Evolutionary conservation across 1,284 basidiomycete genomes (phyloP).

Genomic region (Cryptococcus sp.): DNA sequence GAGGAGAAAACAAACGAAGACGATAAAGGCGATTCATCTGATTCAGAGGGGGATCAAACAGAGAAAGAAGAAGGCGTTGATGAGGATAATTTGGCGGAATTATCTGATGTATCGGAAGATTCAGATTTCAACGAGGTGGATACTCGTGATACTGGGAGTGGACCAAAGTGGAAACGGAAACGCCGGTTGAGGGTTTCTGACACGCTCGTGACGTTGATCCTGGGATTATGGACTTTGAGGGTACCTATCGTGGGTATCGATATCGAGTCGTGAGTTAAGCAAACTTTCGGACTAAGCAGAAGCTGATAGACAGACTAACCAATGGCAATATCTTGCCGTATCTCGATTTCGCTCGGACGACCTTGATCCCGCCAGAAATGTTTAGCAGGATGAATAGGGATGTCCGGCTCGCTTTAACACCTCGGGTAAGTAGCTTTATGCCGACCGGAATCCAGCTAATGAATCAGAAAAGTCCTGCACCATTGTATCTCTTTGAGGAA

Average conservation of each 20-base stretch:
- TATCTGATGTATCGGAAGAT: constrained; percentile 9
- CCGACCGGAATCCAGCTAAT: neutral
- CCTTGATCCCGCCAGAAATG: constrained; percentile 61
- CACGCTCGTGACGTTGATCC: constrained; percentile 51
- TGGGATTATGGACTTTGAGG: constrained; percentile 72
- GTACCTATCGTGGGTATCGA: constrained; percentile 70
- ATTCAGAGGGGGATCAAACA: neutral
- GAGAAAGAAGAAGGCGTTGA: constrained; percentile 5
- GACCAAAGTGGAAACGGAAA: constrained; percentile 10
- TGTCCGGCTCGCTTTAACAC: constrained; percentile 61
- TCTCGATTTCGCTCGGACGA: constrained; percentile 61
- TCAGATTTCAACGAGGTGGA: constrained; percentile 11
- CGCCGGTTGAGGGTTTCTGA: constrained; percentile 23
- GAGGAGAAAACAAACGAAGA: constrained; percentile 10
- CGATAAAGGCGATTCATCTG: constrained; percentile 16
- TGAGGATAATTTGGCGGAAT: constrained; percentile 30
- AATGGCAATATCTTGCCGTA: constrained; percentile 74
- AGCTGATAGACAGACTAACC: constrained; percentile 45
- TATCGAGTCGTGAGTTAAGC: constrained; percentile 58
- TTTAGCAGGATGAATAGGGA: constrained; percentile 65
- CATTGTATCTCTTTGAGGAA: constrained; percentile 14
- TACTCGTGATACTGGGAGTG: neutral
- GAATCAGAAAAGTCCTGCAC: constrained; percentile 19
- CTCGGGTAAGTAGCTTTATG: constrained; percentile 54
- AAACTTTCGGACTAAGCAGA: neutral